These are phyloP conservation scores for Dimargaris xerosporica DNA, from an alignment of 192 early-diverging fungal genomes.

Conservation along the genomic window DNA sequence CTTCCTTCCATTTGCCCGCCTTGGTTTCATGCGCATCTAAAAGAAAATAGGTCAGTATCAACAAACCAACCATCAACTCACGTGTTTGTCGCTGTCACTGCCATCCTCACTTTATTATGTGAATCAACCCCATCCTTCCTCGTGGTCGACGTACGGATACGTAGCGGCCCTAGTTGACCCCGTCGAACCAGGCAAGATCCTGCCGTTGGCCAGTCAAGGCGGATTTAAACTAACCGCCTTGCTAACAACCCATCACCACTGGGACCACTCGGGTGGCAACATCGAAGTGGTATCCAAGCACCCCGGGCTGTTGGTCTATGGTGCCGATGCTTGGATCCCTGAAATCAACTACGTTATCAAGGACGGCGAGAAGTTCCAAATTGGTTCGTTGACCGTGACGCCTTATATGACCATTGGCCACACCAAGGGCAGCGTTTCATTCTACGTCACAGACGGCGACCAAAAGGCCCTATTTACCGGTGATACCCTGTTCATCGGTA, in stretches of 20 bases:
- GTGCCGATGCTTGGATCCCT: constrained; percentile 74
- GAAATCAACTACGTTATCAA: constrained; percentile 53
- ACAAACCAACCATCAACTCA: no score
- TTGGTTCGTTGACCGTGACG: constrained; percentile 58
- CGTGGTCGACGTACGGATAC: not conserved
- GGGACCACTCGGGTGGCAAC: constrained; percentile 80
- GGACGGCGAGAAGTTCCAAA: constrained; percentile 54
- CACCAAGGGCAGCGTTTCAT: constrained; percentile 76
- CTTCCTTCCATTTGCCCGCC: no score
- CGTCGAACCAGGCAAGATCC: constrained; percentile 60
- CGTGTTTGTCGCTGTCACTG: no score
- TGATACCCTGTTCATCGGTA: constrained; percentile 63
- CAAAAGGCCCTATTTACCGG: constrained; percentile 79
- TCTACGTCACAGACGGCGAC: constrained; percentile 50
- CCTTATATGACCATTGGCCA: constrained; percentile 73
- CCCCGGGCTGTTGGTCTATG: constrained; percentile 58
- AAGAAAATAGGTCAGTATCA: no score
- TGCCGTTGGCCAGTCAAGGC: constrained; percentile 21
- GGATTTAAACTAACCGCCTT: constrained; percentile 21
- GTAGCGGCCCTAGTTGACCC: constrained; percentile 68
- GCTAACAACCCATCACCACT: constrained; percentile 83
- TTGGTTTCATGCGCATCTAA: no score
- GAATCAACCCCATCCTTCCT: not conserved
- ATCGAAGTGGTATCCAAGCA: constrained; percentile 31
- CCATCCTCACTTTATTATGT: not conserved